Conservation (phyloP, 108 stramenopile species). For the Fistulifera pelliculosa region DNA sequence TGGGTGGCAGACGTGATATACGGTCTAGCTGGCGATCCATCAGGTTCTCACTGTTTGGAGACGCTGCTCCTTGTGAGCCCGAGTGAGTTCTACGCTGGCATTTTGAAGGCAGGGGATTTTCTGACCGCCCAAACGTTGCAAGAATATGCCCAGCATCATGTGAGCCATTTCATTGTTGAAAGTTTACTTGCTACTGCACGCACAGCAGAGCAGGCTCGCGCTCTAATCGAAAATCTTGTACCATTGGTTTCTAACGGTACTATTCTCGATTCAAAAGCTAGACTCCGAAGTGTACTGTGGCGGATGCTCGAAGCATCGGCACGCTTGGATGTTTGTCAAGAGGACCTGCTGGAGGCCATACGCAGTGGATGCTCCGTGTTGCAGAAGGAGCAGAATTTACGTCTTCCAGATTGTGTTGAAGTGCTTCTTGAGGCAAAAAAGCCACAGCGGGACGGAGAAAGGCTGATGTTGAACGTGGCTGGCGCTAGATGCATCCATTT, state of each 20-base stretch:
- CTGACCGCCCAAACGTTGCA: constrained; percentile 37
- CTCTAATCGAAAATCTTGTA: constrained; percentile 42
- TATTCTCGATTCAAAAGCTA: constrained; percentile 30
- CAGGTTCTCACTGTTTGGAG: constrained; percentile 74
- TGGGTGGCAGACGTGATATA: constrained; percentile 66
- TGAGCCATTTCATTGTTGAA: constrained; percentile 81
- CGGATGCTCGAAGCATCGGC: constrained; percentile 65
- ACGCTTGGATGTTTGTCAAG: constrained; percentile 55
- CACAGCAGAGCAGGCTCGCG: constrained; percentile 45
- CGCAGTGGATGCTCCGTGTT: constrained; percentile 37
- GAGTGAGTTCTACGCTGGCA: constrained; percentile 43
- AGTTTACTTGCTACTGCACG: constrained; percentile 48
- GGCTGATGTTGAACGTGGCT: constrained; percentile 44
- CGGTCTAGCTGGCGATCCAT: constrained; percentile 72
- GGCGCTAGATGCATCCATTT: constrained; percentile 63
- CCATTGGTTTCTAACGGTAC: constrained; percentile 52
- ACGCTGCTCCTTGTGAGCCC: constrained; percentile 48
- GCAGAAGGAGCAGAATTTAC: neutral
- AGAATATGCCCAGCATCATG: constrained; percentile 66
- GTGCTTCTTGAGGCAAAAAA: constrained; percentile 38
- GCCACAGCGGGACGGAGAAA: constrained; percentile 22
- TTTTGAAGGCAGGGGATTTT: constrained; percentile 50
- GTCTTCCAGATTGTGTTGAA: constrained; percentile 38
- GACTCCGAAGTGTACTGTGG: constrained; percentile 65
- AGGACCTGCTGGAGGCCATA: constrained; percentile 48